These are phyloP conservation scores for Phlyctochytrium arcticum DNA, from an alignment of 192 early-diverging fungal species.

Conservation along the genomic window DNA sequence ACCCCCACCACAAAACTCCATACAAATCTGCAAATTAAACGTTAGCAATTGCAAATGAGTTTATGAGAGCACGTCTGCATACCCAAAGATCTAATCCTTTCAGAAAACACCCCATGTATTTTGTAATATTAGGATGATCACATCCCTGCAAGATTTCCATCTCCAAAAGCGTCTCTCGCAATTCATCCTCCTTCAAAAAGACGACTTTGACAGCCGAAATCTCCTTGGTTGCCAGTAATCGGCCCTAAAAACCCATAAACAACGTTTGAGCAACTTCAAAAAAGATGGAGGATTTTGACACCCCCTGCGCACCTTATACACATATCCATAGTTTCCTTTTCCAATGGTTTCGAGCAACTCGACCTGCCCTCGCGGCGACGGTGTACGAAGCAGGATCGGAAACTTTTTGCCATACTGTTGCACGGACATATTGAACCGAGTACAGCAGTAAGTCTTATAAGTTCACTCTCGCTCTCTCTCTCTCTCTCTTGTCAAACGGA, in stretches of 20 bases:
- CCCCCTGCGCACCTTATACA: conserved; percentile 63
- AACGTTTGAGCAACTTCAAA: too few relatives aligned
- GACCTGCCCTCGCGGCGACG: conserved; percentile 54
- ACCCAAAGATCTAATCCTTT: conserved; percentile 66
- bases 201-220: conserved; percentile 62
- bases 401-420: conserved; percentile 58
- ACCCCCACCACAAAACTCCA: conserved; percentile 61
- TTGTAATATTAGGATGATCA: conserved; percentile 53
- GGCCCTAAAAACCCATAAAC: conserved; percentile 48
- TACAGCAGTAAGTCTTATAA: too few relatives aligned
- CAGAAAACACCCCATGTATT: conserved; percentile 56
- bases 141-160: conserved; percentile 62
- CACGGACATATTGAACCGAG: conserved; percentile 49
- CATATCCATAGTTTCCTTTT: conserved; percentile 68
- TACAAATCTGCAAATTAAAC: conserved; percentile 49
- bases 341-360: conserved; percentile 64
- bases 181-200: conserved; percentile 61
- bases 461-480: too few relatives aligned
- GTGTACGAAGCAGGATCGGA: conserved; percentile 54
- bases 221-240: conserved; percentile 45
- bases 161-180: conserved; percentile 63
- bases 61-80: too few relatives aligned
- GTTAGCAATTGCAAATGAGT: not conserved
- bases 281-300: too few relatives aligned
- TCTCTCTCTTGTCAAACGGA: too few relatives aligned